Percentiles rank a stretch among this genome's conserved stretches.
These are phyloP conservation scores for Chytriomyces hyalinus DNA, from an alignment of 192 early-diverging fungal species.

Conservation along the genomic window DNA sequence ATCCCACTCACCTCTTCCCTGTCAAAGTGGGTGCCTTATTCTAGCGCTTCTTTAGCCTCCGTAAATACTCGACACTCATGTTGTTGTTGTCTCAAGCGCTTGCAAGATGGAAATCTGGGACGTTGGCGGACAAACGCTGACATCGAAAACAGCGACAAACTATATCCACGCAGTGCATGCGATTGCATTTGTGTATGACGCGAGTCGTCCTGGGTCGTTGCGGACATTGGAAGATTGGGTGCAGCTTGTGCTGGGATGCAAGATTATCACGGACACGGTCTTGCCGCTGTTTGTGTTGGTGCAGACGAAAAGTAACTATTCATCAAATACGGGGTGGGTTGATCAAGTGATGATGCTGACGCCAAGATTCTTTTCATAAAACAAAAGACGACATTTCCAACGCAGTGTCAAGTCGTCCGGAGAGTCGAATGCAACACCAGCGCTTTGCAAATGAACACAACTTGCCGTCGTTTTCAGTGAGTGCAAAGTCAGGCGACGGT, in stretches of 20 bases:
- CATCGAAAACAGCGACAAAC: constrained; percentile 36
- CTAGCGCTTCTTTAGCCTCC: background rate
- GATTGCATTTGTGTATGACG: constrained; percentile 39
- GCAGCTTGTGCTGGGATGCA: constrained; percentile 16
- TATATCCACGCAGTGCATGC: constrained; percentile 29
- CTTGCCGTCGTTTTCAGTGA: constrained; percentile 29
- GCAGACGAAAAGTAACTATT: constrained; percentile 31
- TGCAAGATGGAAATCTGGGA: constrained; percentile 40
- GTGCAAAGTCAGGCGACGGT: constrained; percentile 35
- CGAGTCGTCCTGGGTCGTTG: constrained; percentile 36
- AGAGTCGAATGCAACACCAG: constrained; percentile 33
- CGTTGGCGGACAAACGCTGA: constrained; percentile 37
- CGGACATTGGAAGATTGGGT: constrained; percentile 40
- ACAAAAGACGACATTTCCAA: background rate
- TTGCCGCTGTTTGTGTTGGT: constrained; percentile 33
- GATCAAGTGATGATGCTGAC: background rate
- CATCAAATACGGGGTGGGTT: background rate
- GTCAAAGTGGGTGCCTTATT: background rate
- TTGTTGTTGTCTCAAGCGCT: background rate
- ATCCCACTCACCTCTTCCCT: constrained; percentile 1
- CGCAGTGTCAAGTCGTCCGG: constrained; percentile 7
- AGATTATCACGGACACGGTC: constrained; percentile 18
- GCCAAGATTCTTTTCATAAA: background rate
- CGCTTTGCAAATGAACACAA: constrained; percentile 11
- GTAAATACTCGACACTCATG: background rate